Percentiles rank a stretch among this genome's conserved stretches.
These are phyloP conservation scores for Penicillium sp. DNA, from an alignment of 2,329 filamentous ascomycete genomes.

Conservation along the genomic window DNA sequence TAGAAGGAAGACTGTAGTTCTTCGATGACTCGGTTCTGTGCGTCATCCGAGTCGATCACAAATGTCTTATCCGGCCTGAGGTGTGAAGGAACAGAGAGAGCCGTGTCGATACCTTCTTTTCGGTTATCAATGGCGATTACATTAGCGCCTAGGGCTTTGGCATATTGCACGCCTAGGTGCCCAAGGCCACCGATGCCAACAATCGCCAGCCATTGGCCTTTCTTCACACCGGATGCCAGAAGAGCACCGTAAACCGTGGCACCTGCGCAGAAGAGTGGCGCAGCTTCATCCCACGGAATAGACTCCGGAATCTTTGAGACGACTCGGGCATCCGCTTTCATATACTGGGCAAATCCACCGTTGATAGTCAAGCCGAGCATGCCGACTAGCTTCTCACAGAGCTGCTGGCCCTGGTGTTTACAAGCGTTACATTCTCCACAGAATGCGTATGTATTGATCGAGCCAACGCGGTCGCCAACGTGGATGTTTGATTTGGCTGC, in stretches of 20 bases:
- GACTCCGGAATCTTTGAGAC: constrained; percentile 24
- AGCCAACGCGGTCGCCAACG: constrained; percentile 32
- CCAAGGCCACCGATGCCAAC: constrained; percentile 32
- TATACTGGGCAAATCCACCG: constrained; percentile 44
- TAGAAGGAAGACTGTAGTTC: constrained; percentile 14
- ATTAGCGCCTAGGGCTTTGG: constrained; percentile 25
- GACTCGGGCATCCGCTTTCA: constrained; percentile 32
- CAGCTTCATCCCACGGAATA: constrained; percentile 29
- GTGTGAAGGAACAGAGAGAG: constrained; percentile 1
- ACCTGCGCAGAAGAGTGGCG: constrained; percentile 38
- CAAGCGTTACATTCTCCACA: constrained; percentile 17
- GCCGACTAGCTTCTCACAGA: constrained; percentile 28
- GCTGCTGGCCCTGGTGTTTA: constrained; percentile 18
- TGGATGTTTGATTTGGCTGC: constrained; percentile 26
- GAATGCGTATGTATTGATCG: constrained; percentile 29
- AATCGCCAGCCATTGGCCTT: constrained; percentile 30
- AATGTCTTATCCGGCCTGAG: constrained; percentile 10
- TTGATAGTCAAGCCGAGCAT: constrained; percentile 48
- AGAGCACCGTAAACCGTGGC: constrained; percentile 23
- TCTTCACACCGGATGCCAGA: constrained; percentile 18
- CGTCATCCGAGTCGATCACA: constrained; percentile 12
- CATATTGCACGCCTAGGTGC: constrained; percentile 35
- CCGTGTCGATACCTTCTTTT: constrained; percentile 4
- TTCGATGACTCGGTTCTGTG: constrained; percentile 8
- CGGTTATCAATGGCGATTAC: constrained; percentile 19